Base-by-base conservation (phyloP, 2,329 filamentous ascomycete species). In the Pyrenophora tritici-repentis region DNA sequence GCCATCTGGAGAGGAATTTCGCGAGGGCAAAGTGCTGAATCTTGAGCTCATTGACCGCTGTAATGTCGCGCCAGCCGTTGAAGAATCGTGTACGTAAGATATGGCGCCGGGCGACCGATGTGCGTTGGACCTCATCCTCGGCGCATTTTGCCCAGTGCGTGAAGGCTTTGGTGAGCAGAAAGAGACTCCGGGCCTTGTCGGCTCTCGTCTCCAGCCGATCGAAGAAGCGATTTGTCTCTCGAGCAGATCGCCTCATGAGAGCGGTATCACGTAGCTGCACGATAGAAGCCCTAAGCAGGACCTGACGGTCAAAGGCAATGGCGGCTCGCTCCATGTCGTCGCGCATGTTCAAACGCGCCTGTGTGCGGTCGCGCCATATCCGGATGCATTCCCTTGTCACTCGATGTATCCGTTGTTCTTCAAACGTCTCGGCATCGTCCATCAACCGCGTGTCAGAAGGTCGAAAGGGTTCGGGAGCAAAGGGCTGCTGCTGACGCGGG, bases 41-140 rank as follows among this genome's bases (percentile, higher is more conserved):
- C 58, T 82, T 82, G 34, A 76, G 62, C 36, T 84, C 80, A 57
- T 88, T 86, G 42, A 84, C 78, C 1, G 79, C 78, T 0, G 86
- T 87, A 47, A 89, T 83, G 50, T 84, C 80, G 20, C 82, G 79
- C 88, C 88, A 91, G 6, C 84, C 84, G 50, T 83, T 83, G 70
- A 90, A 90, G 54, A 86, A 86, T 47, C 83, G 83, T 10, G 83
- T 84, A 47, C 86, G 80, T 46, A 94, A 75, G 53, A 92, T 84
- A 67, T 90, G 88, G 55, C 84, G 79, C 55, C 88, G 81, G 16
- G 89, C 90, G 35, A 85, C 79, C 4, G 82, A 83, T 3, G 88
- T 90, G 34, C 84, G 82, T 55, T 85, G 81, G 13, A 85, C 77
- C 63, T 90, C 84, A 12, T 89, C 84, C 5, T 79, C 81, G 9